These are phyloP conservation scores for Fusarium solani-melongenae DNA, from an alignment of 2,329 filamentous ascomycete genomes.

Conservation along the genomic window DNA sequence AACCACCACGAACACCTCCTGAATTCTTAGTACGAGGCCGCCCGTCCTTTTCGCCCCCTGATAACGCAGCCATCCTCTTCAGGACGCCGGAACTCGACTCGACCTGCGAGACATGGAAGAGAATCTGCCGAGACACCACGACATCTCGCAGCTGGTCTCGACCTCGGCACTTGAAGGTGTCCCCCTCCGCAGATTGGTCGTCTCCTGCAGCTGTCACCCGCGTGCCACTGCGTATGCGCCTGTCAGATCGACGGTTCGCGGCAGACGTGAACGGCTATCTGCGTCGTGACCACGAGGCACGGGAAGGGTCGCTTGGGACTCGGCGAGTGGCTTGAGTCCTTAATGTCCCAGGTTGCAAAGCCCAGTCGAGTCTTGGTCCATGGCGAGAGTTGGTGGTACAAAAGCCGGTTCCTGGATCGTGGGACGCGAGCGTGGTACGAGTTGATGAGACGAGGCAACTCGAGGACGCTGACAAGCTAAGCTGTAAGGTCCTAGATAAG, in stretches of 20 bases:
- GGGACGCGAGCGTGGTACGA: constrained; percentile 34
- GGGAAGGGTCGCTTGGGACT: constrained; percentile 13
- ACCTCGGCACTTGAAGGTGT: constrained; percentile 18
- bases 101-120: constrained; percentile 10
- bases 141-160: constrained; percentile 7
- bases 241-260: constrained; percentile 26
- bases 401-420: constrained; percentile 31
- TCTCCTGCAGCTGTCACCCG: neutral
- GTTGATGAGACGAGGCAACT: constrained; percentile 6
- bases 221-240: constrained; percentile 20
- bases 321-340: constrained; percentile 21
- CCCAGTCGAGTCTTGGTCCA: neutral
- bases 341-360: constrained; percentile 24
- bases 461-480: neutral
- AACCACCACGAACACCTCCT: neutral
- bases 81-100: neutral
- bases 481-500: neutral
- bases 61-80: neutral
- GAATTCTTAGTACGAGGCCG: constrained; percentile 7
- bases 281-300: constrained; percentile 22
- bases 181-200: neutral
- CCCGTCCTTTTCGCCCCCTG: neutral
- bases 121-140: constrained; percentile 35
- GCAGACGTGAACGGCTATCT: constrained; percentile 22
- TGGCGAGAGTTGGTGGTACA: constrained; percentile 1